Evolutionary conservation across 805 yeast genomes (phyloP), one percentile per base, ranked within the genome.

Genomic region (Lipomyces lipofer): DNA sequence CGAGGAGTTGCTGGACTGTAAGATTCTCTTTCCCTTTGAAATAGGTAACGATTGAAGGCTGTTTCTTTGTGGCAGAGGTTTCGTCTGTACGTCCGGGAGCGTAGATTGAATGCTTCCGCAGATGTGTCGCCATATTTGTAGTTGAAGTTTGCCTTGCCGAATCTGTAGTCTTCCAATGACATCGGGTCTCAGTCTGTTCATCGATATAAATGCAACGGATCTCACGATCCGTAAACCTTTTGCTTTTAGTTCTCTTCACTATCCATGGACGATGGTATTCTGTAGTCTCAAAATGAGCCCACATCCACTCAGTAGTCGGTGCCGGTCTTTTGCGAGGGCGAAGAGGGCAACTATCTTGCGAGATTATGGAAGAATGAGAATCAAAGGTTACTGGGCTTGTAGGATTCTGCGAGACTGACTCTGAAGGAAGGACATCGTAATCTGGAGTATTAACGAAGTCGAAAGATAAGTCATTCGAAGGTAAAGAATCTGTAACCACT

Each of bases 71-170:
- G n/a, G n/a, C n/a, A n/a, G n/a, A n/a, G n/a, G n/a, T n/a, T n/a
- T n/a, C n/a, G n/a, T n/a, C n/a, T n/a, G n/a, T n/a, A n/a, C n/a
- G n/a, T n/a, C n/a, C n/a, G n/a, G n/a, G n/a, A n/a, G n/a, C n/a
- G n/a, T n/a, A n/a, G n/a, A n/a, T n/a, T n/a, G n/a, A n/a, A n/a
- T n/a, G 36, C 36, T 32, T 29, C 36, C 15, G 8, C 39, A 35
- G 19, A 35, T 35, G 39, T 6, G 22, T 4, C 8, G 19, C 39
- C 39, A 35, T 35, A 12, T 35, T 32, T 35, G 39, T 17, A 35
- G 39, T 13, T 35, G 39, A 35, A 35, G 39, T 35, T 35, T 35
- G 39, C 39, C 39, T 15, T 35, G 39, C 39, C 39, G 39, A 35
- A 35, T 35, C 39, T 35, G 39, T 3, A 35, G 39, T 35, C 39